phyloP scores from a whole-genome alignment of 2,329 filamentous ascomycete species.

The Mycosphaerella sp. region DNA sequence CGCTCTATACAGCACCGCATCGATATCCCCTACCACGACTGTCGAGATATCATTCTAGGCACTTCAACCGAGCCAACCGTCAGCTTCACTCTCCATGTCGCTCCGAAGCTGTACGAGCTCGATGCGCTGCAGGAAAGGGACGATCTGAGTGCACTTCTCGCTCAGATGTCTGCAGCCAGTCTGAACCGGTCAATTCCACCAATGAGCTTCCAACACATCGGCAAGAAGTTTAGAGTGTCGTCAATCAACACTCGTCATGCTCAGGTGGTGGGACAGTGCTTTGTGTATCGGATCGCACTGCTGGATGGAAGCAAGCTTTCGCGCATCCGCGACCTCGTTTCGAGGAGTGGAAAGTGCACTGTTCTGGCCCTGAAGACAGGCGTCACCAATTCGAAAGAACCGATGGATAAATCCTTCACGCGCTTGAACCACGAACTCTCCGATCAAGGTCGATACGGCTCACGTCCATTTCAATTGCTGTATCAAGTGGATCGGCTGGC shows the following conservation, averaged over 20 bases:
- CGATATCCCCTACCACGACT: slow-evolving; percentile 40
- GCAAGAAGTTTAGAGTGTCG: slow-evolving; percentile 32
- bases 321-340: slow-evolving; percentile 23
- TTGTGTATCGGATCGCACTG: slow-evolving; percentile 43
- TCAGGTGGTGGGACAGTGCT: slow-evolving; percentile 42
- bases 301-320: slow-evolving; percentile 23
- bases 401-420: slow-evolving; percentile 12
- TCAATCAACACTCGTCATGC: slow-evolving; percentile 35
- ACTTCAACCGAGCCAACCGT: slow-evolving; percentile 30
- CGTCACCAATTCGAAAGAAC: slow-evolving; percentile 12
- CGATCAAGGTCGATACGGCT: slow-evolving; percentile 25
- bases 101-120: slow-evolving; percentile 38
- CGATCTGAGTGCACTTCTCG: background rate
- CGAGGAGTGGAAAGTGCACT: slow-evolving; percentile 27
- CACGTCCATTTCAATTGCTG: slow-evolving; percentile 48
- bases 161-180: background rate
- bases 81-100: slow-evolving; percentile 34
- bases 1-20: slow-evolving; percentile 30
- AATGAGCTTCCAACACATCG: background rate
- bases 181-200: background rate
- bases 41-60: slow-evolving; percentile 36
- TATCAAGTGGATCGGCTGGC: slow-evolving; percentile 61
- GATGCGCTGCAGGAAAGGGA: slow-evolving; percentile 3
- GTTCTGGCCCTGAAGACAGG: slow-evolving; percentile 25
- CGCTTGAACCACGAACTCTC: slow-evolving; percentile 34